These are phyloP conservation scores for Cordyceps cateniannulata DNA, from an alignment of 2,329 filamentous ascomycete genomes.

Conservation along the genomic window DNA sequence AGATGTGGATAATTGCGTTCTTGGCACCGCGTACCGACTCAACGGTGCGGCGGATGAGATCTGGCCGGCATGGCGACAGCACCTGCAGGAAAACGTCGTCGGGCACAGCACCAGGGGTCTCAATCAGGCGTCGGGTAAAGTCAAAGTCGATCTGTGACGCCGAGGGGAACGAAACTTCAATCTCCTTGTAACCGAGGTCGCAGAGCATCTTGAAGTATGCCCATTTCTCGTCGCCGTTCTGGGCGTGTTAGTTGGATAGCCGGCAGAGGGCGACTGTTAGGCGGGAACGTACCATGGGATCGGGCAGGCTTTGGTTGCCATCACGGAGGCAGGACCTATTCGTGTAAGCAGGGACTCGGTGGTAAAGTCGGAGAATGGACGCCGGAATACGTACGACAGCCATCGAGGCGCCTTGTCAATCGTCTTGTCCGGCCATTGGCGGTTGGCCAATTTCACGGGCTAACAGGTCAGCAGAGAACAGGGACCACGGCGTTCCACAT, in stretches of 20 bases:
- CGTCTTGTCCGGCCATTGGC: constrained; percentile 78
- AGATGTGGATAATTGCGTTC: constrained; percentile 92
- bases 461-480: constrained; percentile 23
- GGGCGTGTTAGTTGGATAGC: constrained; percentile 3
- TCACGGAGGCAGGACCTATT: constrained; percentile 59
- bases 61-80: constrained; percentile 82
- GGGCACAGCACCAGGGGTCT: constrained; percentile 75
- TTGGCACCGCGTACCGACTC: constrained; percentile 84
- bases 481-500: background rate
- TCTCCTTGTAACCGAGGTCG: constrained; percentile 93
- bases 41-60: constrained; percentile 84
- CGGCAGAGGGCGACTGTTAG: background rate
- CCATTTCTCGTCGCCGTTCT: constrained; percentile 95
- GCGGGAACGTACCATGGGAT: constrained; percentile 71
- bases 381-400: constrained; percentile 54
- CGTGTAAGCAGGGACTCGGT: background rate
- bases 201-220: constrained; percentile 91
- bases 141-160: constrained; percentile 94
- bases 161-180: constrained; percentile 92
- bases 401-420: constrained; percentile 83
- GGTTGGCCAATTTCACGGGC: constrained; percentile 52
- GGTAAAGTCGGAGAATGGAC: background rate
- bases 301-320: constrained; percentile 87
- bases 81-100: constrained; percentile 92
- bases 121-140: constrained; percentile 80